Base-by-base conservation (phyloP, 352 stramenopile genomes). In the Globisporangium paroecandrum region DNA sequence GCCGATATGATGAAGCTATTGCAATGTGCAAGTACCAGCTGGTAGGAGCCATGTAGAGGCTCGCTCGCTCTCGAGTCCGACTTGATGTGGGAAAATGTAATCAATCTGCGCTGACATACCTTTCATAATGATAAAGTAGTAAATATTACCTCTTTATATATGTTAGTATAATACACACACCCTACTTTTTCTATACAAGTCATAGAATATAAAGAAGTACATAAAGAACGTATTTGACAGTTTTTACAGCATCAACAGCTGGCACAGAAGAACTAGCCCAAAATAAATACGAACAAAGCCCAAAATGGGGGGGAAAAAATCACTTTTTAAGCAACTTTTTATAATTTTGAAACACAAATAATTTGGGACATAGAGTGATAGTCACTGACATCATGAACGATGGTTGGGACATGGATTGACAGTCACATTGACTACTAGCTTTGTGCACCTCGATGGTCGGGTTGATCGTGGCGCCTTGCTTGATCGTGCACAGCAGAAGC, bases 31-130 rank as follows among this genome's bases (percentile, higher is more conserved):
- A 7, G 32, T 10, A 5, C 8, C 62, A 68, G 62, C 62, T 68
- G 62, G 62, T 61, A 68, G 62, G 41, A 15, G 49, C 15, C 9
- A 62, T 68, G 62, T 68, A 68, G 38, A 68, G 53, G 51, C 25
- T 27, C 20, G 22, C 12, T 32, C 13, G 29, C 29, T 34, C 36
- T 57, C 13, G 18, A 5, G 27, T 66, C 62, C 32, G 62, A 66
- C 62, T 66, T 55, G 61, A 66, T 58, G 43, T 51, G 43, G 18
- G 43, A 51, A 51, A 51, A 51, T 51, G 43, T 51, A 51, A 51
- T 51, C 43, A 51, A 10, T 22, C 4, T 51, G 43, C 6, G 43
- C 0, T 2, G 6, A 9, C 0, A 51, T 12, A 20, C 43, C 43
- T 51, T 22, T 5, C 2, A 51, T 51, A 51, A 51, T 24, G 43